Percentiles rank a stretch among this genome's conserved stretches.
Conservation (phyloP, 2,329 filamentous ascomycete species). For the Rhynchosporium secalis region DNA sequence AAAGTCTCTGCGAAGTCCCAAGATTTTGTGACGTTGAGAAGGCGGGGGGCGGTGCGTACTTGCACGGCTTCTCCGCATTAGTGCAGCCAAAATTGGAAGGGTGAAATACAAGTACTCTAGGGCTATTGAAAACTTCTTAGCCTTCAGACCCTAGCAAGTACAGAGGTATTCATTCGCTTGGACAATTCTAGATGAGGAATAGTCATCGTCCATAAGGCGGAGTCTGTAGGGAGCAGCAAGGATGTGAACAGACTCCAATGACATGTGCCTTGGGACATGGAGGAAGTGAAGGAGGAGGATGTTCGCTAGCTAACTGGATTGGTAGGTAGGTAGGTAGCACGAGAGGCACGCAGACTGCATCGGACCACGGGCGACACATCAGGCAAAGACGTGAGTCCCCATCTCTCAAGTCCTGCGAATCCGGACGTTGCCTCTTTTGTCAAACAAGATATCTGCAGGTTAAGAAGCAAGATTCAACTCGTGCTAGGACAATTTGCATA, state of each 20-base stretch:
- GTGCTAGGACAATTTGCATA: too few relatives aligned
- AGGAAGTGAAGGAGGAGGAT: too few relatives aligned
- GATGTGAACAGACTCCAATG: background rate
- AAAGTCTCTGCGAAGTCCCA: slow-evolving; percentile 4
- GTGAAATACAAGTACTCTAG: slow-evolving; percentile 15
- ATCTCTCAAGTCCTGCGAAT: background rate
- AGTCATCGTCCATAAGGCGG: slow-evolving; percentile 5
- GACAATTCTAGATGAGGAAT: slow-evolving; percentile 1
- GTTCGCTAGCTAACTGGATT: too few relatives aligned
- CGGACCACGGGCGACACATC: background rate
- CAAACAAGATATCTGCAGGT: background rate
- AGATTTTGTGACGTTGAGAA: slow-evolving; percentile 9
- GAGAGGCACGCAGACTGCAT: slow-evolving; percentile 6
- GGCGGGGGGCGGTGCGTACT: slow-evolving; percentile 10
- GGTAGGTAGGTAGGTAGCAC: too few relatives aligned
- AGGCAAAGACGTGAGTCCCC: background rate
- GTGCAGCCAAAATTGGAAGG: slow-evolving; percentile 30
- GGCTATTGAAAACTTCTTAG: too few relatives aligned
- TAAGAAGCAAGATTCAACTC: background rate
- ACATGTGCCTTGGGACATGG: too few relatives aligned
- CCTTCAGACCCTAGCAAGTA: too few relatives aligned
- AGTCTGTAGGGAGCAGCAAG: slow-evolving; percentile 10
- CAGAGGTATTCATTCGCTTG: slow-evolving; percentile 6
- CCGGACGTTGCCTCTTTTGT: background rate
- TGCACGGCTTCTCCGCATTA: background rate